phyloP scores from a whole-genome alignment of 2,329 filamentous ascomycete genomes.

The Aspergillus pseudoglaucus region DNA sequence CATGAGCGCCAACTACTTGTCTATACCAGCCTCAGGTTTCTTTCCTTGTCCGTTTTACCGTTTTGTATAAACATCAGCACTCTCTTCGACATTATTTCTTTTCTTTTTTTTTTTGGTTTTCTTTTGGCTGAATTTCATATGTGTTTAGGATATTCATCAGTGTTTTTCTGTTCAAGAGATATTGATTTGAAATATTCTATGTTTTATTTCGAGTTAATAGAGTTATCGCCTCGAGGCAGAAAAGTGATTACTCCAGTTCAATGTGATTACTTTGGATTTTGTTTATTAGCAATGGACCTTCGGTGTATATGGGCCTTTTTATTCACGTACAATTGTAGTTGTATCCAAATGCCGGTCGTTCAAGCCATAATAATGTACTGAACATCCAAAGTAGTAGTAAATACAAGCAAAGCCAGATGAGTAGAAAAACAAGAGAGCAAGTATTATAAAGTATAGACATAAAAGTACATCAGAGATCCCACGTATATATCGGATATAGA shows the following conservation, averaged over 20 bases:
- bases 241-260: too few relatives aligned
- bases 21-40: constrained; percentile 1
- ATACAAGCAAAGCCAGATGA: too few relatives aligned
- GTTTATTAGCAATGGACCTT: too few relatives aligned
- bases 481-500: background rate
- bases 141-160: background rate
- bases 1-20: constrained; percentile 11
- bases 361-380: too few relatives aligned
- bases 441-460: background rate
- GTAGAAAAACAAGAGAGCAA: too few relatives aligned
- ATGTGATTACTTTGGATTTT: too few relatives aligned
- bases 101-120: background rate
- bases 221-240: too few relatives aligned
- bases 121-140: background rate
- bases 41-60: background rate
- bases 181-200: background rate
- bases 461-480: background rate
- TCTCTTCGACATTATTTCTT: background rate
- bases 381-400: too few relatives aligned
- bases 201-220: background rate
- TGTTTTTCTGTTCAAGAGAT: background rate
- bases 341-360: too few relatives aligned
- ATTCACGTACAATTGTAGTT: too few relatives aligned
- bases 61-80: background rate
- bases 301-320: too few relatives aligned